phyloP scores from a whole-genome alignment of 139 green algal species.

The Nannochloris sp. region DNA sequence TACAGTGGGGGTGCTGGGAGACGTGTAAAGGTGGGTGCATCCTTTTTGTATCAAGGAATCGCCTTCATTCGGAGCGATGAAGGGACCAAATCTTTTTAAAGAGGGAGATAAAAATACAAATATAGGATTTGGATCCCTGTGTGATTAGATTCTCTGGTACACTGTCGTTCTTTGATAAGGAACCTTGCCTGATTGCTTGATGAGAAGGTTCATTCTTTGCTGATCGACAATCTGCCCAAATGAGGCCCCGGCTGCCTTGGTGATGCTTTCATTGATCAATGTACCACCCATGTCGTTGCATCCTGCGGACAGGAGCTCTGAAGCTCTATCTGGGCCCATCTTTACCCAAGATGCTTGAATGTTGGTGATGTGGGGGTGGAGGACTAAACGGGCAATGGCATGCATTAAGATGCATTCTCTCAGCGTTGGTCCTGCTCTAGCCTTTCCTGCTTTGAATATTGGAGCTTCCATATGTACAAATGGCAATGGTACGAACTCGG shows the following conservation, averaged over 20 bases:
- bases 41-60: background rate
- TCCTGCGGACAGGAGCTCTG: slow-evolving; percentile 55
- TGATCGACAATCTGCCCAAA: slow-evolving; percentile 70
- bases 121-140: background rate
- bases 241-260: slow-evolving; percentile 60
- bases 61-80: background rate
- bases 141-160: slow-evolving; percentile 33
- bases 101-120: too few species aligned
- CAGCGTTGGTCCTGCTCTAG: slow-evolving; percentile 65
- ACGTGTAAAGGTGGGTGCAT: slow-evolving; percentile 54
- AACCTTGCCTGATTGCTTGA: slow-evolving; percentile 38
- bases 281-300: slow-evolving; percentile 88
- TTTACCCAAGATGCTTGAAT: slow-evolving; percentile 80
- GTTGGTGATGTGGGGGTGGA: slow-evolving; percentile 59
- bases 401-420: slow-evolving; percentile 74
- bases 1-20: slow-evolving; percentile 38
- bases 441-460: slow-evolving; percentile 50
- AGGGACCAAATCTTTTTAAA: background rate
- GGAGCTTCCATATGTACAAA: slow-evolving; percentile 92
- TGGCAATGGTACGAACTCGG: slow-evolving; percentile 87
- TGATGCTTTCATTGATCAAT: slow-evolving; percentile 92
- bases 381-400: slow-evolving; percentile 54
- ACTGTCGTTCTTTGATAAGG: slow-evolving; percentile 67
- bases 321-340: slow-evolving; percentile 66
- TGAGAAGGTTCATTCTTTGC: slow-evolving; percentile 61